Evolutionary conservation across 1,284 basidiomycete genomes (phyloP), one percentile per base, ranked within the genome.

Genomic region (Melampsora allii-populina): DNA sequence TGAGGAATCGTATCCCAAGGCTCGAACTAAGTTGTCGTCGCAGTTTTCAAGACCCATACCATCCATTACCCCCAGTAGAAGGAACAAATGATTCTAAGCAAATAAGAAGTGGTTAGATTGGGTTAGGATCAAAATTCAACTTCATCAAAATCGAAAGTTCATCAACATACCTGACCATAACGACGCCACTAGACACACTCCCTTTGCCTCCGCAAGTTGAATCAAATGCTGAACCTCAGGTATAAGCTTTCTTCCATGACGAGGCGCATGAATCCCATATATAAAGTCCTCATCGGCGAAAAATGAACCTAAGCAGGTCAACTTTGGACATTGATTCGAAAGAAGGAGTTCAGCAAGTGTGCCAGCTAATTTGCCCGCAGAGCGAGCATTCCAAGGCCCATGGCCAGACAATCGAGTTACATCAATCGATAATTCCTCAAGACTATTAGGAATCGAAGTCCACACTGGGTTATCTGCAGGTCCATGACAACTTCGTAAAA

Each of bases 391-490:
- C 69, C 69, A 73, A 17, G 69, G 63, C 24, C 69, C 69, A 66
- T 73, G 69, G 24, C 58, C 69, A 33, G 63, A n/a, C 19, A 73
- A 24, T 6, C 69, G 63, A 3, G 69, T 73, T 17, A 73, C 65
- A 36, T 73, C 69, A 14, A 73, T 65, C 1, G 69, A 73, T 39
- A 73, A 61, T 42, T 73, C 50, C 21, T 73, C 69, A 31, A 73
- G 12, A 60, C 69, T 73, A 24, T 24, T 58, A 3, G 69, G 69
- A 56, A 73, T 73, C 12, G 69, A 45, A 42, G 27, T 61, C 69
- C 69, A 73, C n/a, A 73, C 69, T 10, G 48, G 24, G 33, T 73
- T 73, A 9, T 36, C 56, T 9, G 63, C 21, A 31, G 68, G 63
- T 14, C 53, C 7, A 3, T 2, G 36, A 9, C 59, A 56, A 6